Evolutionary conservation across 1,139 yeast species (phyloP).

Genomic region (Saccharomyces hybrid): DNA sequence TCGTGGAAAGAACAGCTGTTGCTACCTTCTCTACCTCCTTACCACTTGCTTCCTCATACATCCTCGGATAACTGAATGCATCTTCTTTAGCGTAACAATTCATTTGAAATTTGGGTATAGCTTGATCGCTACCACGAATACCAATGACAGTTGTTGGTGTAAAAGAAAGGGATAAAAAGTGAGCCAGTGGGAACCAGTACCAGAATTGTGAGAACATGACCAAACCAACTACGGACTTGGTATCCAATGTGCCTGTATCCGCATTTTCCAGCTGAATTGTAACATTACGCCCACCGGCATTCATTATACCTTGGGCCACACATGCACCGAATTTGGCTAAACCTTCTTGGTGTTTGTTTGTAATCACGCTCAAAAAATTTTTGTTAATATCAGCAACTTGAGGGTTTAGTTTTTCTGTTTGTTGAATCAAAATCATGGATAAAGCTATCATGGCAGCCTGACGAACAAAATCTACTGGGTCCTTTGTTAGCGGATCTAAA

Average conservation of each 20-base stretch:
- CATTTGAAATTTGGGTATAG: slow-evolving; percentile 76
- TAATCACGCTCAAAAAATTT: slow-evolving; percentile 63
- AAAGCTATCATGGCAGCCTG: slow-evolving; percentile 95
- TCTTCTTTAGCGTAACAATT: slow-evolving; percentile 77
- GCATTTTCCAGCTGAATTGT: slow-evolving; percentile 83
- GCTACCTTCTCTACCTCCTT: slow-evolving; percentile 85
- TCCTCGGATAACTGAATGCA: slow-evolving; percentile 84
- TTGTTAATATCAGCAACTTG: slow-evolving; percentile 73
- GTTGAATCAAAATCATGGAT: slow-evolving; percentile 89
- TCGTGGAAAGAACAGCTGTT: slow-evolving; percentile 90
- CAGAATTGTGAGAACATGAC: slow-evolving; percentile 88
- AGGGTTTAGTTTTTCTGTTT: slow-evolving; percentile 77
- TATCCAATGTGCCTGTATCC: slow-evolving; percentile 86
- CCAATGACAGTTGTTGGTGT: slow-evolving; percentile 90
- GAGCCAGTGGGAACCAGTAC: slow-evolving; percentile 98
- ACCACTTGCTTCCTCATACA: slow-evolving; percentile 68
- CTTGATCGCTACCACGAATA: slow-evolving; percentile 66
- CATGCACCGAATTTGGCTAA: slow-evolving; percentile 97
- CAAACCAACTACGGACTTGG: slow-evolving; percentile 86
- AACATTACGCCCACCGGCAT: slow-evolving; percentile 98
- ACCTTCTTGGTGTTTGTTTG: slow-evolving; percentile 91
- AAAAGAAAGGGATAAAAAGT: slow-evolving; percentile 84
- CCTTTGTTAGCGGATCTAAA: slow-evolving; percentile 85
- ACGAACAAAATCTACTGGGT: slow-evolving; percentile 93
- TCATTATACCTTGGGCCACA: slow-evolving; percentile 92